phyloP scores from a whole-genome alignment of 2,329 filamentous ascomycete species.

The Furcasterigmium furcatum region DNA sequence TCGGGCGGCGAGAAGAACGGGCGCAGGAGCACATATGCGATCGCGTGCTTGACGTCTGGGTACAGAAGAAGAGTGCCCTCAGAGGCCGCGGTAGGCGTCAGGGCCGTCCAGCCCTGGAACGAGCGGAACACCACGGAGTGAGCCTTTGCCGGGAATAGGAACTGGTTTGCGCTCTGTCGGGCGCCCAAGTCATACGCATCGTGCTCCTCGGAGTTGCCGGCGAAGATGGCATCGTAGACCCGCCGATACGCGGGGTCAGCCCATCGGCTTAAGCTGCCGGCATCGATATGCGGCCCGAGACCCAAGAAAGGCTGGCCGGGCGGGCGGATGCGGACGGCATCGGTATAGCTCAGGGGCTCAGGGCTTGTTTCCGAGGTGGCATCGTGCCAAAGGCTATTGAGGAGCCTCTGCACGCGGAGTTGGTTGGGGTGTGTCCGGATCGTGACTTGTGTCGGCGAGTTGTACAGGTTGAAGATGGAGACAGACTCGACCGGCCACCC shows the following conservation, averaged over 20 bases:
- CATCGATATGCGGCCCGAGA: conserved; percentile 40
- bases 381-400: conserved; percentile 36
- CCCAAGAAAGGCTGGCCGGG: conserved; percentile 32
- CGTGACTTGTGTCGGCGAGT: conserved; percentile 32
- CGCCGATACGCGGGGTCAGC: conserved; percentile 31
- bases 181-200: conserved; percentile 32
- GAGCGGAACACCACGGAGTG: conserved; percentile 32
- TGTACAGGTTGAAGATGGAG: conserved; percentile 34
- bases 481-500: conserved; percentile 32
- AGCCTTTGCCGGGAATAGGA: conserved; percentile 27
- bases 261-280: conserved; percentile 38
- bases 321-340: conserved; percentile 32
- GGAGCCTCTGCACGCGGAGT: conserved; percentile 26
- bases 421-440: conserved; percentile 32
- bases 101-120: conserved; percentile 39
- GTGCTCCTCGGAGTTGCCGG: conserved; percentile 28
- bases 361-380: conserved; percentile 19
- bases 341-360: conserved; percentile 34
- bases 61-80: conserved; percentile 36
- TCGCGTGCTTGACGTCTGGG: conserved; percentile 28
- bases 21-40: conserved; percentile 36
- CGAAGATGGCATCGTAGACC: conserved; percentile 31
- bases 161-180: conserved; percentile 28
- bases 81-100: conserved; percentile 25
- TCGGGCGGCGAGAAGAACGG: conserved; percentile 34